Evolutionary conservation across 2,329 filamentous ascomycete genomes (phyloP).

Genomic region (Dothideomycetes sp.): DNA sequence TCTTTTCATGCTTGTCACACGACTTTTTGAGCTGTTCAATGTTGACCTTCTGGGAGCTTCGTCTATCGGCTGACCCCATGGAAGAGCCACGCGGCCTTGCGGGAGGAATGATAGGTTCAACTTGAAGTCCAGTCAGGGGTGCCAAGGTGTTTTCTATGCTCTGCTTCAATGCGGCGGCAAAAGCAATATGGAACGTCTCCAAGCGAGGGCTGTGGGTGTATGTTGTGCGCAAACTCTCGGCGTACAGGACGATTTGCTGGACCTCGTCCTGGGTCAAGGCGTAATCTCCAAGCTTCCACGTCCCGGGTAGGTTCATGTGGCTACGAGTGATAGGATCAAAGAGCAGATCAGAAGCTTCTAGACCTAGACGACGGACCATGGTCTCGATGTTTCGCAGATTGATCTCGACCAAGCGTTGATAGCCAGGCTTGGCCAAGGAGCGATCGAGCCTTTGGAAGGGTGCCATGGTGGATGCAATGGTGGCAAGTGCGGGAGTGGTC

Average conservation of each 20-base stretch:
- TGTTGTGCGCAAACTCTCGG: slow-evolving; percentile 10
- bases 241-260: slow-evolving; percentile 10
- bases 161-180: slow-evolving; percentile 5
- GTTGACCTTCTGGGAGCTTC: slow-evolving; percentile 9
- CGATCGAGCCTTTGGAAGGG: neutral
- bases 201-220: slow-evolving; percentile 9
- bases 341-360: slow-evolving; percentile 7
- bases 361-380: slow-evolving; percentile 43
- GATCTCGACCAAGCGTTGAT: slow-evolving; percentile 32
- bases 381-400: slow-evolving; percentile 55
- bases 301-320: slow-evolving; percentile 9
- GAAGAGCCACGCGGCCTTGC: slow-evolving; percentile 1
- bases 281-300: slow-evolving; percentile 8
- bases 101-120: slow-evolving; percentile 2
- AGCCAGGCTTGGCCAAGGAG: slow-evolving; percentile 10
- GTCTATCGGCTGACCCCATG: neutral
- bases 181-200: slow-evolving; percentile 9
- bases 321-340: slow-evolving; percentile 7
- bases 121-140: neutral
- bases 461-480: neutral
- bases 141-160: slow-evolving; percentile 1
- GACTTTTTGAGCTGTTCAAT: slow-evolving; percentile 43
- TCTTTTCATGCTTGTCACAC: slow-evolving; percentile 70
- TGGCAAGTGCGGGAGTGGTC: neutral
- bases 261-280: slow-evolving; percentile 9